These are phyloP conservation scores for Pouteria glomerata DNA, from an alignment of 148 eudicot genomes.

Conservation along the genomic window DNA sequence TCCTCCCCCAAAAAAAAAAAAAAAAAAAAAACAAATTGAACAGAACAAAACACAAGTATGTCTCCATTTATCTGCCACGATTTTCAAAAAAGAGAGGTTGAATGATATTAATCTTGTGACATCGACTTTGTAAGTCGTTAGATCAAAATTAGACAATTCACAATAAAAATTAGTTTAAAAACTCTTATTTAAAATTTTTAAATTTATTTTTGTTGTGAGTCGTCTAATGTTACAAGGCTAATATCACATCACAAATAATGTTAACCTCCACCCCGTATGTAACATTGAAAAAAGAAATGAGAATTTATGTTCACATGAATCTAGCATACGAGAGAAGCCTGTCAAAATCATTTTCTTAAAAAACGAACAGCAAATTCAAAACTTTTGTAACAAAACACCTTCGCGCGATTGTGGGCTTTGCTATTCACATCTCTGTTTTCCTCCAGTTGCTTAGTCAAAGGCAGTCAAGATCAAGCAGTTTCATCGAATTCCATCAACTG, in stretches of 20 bases:
- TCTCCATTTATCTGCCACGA: not conserved
- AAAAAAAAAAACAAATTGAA: too few relatives aligned
- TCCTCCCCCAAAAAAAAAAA: too few relatives aligned
- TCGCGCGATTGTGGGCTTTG: not conserved
- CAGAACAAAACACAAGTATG: not conserved
- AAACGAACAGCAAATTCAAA: not conserved
- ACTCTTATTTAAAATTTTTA: too few relatives aligned
- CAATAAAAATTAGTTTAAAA: too few relatives aligned
- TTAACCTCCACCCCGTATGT: too few relatives aligned
- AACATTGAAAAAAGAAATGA: not conserved
- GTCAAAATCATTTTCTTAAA: not conserved
- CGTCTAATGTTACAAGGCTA: too few relatives aligned
- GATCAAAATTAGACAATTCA: too few relatives aligned
- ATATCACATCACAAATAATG: too few relatives aligned
- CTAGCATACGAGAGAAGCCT: not conserved
- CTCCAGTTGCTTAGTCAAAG: not conserved
- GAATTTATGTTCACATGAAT: not conserved
- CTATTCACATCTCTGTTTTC: not conserved
- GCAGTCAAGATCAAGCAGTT: not conserved
- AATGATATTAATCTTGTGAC: too few relatives aligned
- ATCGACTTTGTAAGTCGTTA: too few relatives aligned
- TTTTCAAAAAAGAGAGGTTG: too few relatives aligned
- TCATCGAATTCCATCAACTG: constrained; percentile 4
- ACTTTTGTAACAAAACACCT: not conserved
- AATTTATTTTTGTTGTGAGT: too few relatives aligned